Evolutionary conservation across 2,329 filamentous ascomycete genomes (phyloP), one percentile per base, ranked within the genome.

Genomic region (Fusarium papillatum): DNA sequence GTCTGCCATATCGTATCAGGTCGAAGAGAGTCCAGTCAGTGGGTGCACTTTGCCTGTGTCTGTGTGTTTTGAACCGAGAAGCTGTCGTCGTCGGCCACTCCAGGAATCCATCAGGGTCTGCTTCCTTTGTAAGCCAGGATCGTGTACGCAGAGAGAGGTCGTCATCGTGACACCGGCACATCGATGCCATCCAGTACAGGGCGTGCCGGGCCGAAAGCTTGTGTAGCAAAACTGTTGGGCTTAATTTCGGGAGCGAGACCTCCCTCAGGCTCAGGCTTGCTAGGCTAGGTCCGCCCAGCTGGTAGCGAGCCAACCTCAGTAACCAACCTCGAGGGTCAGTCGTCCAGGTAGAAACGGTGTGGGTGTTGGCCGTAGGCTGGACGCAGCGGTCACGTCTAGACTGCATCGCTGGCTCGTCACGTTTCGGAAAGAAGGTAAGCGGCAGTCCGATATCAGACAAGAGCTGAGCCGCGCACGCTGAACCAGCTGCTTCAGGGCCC

Each of bases 1-100:
- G 41, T 65, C 59, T 53, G 43, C 67, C 38, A 67, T 61, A 68
- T 76, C 66, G 71, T 72, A 74, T 72, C 71, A 73, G 68, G 66
- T 41, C 43, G 43, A 63, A 39, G 62, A 19, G 69, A 39, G 55
- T 24, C 34, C 57, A 57, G 36, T 24, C 46, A 61, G 38, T 46
- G 17, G 50, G 43, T 68, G 59, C 43, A 57, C 34, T 41, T 61
- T 71, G 46, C 46, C 48, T 43, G 38, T 65, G 24, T 17, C 19
- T 50, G 46, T 43, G 48, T 64, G 48, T 62, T 38, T 55, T 62
- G 60, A 39, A 41, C 9, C 17, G 31, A 69, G 17, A 57, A 34
- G 36, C 24, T 63, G 61, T 65, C 73, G 60, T 63, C 55, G 55
- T 46, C 46, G 43, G 41, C 39, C 36, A 34, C 24, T 43, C 31